phyloP scores from a whole-genome alignment of 768 basidiomycete genomes.

The Infundibulicybe gibba region DNA sequence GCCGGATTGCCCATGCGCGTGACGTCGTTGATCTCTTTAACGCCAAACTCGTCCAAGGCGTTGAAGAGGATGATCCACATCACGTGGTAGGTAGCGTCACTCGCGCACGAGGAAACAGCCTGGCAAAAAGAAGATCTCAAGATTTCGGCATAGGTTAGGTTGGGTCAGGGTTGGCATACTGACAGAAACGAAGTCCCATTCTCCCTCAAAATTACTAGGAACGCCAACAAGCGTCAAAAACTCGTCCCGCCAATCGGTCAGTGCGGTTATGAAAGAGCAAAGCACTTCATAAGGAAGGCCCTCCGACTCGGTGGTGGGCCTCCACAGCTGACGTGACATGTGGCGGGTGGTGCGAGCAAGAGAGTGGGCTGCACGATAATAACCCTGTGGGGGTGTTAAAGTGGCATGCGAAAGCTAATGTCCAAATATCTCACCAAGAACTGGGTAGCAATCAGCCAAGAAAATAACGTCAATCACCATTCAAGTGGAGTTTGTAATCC shows the following conservation, averaged over 20 bases:
- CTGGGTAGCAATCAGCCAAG: constrained; percentile 25
- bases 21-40: constrained; percentile 65
- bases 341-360: constrained; percentile 80
- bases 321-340: constrained; percentile 80
- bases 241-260: constrained; percentile 72
- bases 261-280: constrained; percentile 46
- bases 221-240: constrained; percentile 81
- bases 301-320: constrained; percentile 68
- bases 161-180: constrained; percentile 14
- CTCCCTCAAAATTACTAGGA: constrained; percentile 75
- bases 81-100: constrained; percentile 87
- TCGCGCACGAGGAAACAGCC: constrained; percentile 62
- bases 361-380: constrained; percentile 80
- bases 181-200: constrained; percentile 86
- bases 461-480: not conserved
- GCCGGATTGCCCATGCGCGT: constrained; percentile 1
- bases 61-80: constrained; percentile 87
- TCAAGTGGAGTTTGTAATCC: no score
- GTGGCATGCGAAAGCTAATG: constrained; percentile 1
- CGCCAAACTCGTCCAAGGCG: constrained; percentile 81
- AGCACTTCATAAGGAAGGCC: constrained; percentile 75
- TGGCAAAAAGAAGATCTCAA: constrained; percentile 15
- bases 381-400: constrained; percentile 50
- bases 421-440: constrained; percentile 55
- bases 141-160: not conserved